Conservation (phyloP, 306 rosid species). For the Prunus padus region DNA sequence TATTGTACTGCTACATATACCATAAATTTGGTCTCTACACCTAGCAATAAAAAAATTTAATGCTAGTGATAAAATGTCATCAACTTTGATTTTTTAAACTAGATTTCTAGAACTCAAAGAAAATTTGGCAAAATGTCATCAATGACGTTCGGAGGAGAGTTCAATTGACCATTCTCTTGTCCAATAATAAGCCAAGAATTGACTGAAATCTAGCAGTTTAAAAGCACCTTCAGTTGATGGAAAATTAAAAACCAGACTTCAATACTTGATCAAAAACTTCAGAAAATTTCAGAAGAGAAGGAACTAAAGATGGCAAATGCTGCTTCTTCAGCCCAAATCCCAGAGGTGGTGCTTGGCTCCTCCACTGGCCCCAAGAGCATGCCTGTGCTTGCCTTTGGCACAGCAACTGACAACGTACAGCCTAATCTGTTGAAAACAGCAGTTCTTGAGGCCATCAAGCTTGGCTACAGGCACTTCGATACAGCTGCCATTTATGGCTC, state of each 20-base stretch:
- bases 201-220: not conserved
- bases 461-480: slow-evolving; percentile 34
- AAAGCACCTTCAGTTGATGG: not conserved
- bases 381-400: slow-evolving; percentile 3
- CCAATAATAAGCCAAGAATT: not conserved
- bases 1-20: no score
- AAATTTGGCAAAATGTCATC: no score
- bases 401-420: not conserved
- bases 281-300: no score
- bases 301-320: not conserved
- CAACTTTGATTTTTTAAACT: no score
- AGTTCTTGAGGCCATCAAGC: slow-evolving; percentile 22
- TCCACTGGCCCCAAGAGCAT: slow-evolving; percentile 1
- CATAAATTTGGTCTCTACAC: no score
- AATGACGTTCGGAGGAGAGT: not conserved
- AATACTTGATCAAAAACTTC: not conserved
- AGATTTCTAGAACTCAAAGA: no score
- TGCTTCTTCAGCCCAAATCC: not conserved
- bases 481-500: slow-evolving; percentile 23
- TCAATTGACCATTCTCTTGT: no score
- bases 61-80: no score
- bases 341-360: slow-evolving; percentile 12
- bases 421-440: slow-evolving; percentile 3
- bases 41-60: no score
- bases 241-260: not conserved